A percentile compares a stretch with the other conserved stretches of the same genome.
Evolutionary conservation across 305 asterid genomes (phyloP).

Genomic region (Rubia balearica): DNA sequence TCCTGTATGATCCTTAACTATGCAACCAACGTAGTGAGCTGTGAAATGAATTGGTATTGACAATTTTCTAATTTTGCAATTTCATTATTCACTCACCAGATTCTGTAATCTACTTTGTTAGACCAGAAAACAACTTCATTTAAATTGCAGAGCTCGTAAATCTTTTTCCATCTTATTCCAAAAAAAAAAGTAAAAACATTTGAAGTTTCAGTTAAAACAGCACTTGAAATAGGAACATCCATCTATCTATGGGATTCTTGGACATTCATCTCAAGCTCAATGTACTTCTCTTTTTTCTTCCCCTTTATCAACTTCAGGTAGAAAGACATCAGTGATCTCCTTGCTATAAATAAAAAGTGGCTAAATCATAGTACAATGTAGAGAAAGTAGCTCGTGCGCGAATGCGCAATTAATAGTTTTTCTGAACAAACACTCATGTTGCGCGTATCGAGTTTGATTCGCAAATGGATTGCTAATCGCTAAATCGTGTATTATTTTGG

Average conservation of each 20-base stretch:
- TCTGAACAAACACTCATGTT: background rate
- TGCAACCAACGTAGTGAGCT: background rate
- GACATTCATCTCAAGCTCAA: constrained; percentile 39
- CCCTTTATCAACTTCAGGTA: background rate
- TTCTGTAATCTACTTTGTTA: background rate
- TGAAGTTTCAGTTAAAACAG: background rate
- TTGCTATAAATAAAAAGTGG: too few relatives aligned
- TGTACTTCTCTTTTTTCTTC: constrained; percentile 21
- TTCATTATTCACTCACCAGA: background rate
- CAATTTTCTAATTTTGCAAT: background rate
- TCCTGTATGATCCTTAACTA: background rate
- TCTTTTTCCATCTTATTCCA: background rate
- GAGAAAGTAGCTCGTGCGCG: background rate
- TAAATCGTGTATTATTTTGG: constrained; percentile 1
- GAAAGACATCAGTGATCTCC: too few relatives aligned
- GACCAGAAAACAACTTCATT: background rate
- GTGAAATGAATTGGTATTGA: background rate
- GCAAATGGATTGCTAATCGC: background rate
- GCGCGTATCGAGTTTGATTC: background rate
- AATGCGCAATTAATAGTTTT: background rate
- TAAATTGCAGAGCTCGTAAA: background rate
- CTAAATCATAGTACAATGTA: too few relatives aligned
- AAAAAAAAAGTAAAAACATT: too few relatives aligned
- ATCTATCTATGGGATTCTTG: constrained; percentile 30
- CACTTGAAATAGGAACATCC: constrained; percentile 15